Percentiles rank a stretch among this genome's conserved stretches.
Conservation (phyloP, 108 stramenopile genomes). For the Ochromonas danica region DNA sequence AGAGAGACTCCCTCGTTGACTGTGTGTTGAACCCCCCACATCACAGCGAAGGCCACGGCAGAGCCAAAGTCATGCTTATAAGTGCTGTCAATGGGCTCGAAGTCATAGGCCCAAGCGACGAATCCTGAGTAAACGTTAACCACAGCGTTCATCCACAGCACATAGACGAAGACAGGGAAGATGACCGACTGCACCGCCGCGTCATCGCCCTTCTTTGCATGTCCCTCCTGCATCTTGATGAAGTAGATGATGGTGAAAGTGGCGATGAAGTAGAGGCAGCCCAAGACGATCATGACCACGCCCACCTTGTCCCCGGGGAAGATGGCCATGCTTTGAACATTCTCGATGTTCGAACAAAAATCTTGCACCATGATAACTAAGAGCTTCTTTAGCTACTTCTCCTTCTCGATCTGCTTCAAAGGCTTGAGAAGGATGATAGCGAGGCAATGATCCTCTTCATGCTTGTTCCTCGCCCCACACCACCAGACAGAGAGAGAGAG, state of each 20-base stretch:
- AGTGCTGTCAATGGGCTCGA: not conserved
- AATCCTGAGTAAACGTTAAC: slow-evolving; percentile 8
- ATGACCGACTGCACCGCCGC: slow-evolving; percentile 18
- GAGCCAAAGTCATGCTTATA: not conserved
- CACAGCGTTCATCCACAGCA: slow-evolving; percentile 13
- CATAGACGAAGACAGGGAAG: slow-evolving; percentile 20
- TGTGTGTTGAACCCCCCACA: slow-evolving; percentile 6
- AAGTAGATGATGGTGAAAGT: not conserved
- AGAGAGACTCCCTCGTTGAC: slow-evolving; percentile 27
- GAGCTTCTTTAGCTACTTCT: too few species aligned
- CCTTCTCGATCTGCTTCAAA: too few species aligned
- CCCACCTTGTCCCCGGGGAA: slow-evolving; percentile 6
- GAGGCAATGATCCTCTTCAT: too few species aligned
- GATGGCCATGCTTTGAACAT: too few species aligned
- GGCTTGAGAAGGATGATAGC: too few species aligned
- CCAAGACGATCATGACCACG: not conserved
- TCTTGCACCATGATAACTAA: too few species aligned
- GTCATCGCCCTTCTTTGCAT: slow-evolving; percentile 18
- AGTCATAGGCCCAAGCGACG: not conserved
- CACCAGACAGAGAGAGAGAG: too few species aligned
- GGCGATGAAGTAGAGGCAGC: slow-evolving; percentile 3
- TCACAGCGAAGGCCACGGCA: not conserved
- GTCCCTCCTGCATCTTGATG: slow-evolving; percentile 7
- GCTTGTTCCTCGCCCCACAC: too few species aligned
- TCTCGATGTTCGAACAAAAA: too few species aligned